phyloP scores from a whole-genome alignment of 2,329 filamentous ascomycete species.

The Cladosporium sp. region DNA sequence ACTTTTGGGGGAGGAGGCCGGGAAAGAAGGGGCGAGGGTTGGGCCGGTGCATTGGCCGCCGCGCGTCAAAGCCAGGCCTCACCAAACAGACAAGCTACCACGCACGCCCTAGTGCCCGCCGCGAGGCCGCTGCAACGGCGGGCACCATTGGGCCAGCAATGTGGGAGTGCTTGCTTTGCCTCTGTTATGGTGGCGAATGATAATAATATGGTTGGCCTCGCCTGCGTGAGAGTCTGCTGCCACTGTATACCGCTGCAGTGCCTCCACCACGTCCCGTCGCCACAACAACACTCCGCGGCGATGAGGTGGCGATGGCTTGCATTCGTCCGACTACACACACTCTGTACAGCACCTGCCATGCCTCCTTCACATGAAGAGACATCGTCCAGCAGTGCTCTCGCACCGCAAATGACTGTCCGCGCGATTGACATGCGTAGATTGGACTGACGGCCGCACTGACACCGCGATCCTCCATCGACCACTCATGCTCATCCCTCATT shows the following conservation, averaged over 20 bases:
- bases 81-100: neutral
- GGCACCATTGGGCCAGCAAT: neutral
- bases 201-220: too few relatives aligned
- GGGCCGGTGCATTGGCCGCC: conserved; percentile 11
- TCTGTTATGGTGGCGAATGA: too few relatives aligned
- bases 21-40: conserved; percentile 17
- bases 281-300: neutral
- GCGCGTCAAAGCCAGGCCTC: neutral
- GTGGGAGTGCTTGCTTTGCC: neutral
- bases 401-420: neutral
- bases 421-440: conserved; percentile 5
- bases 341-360: neutral
- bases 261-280: neutral
- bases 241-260: neutral
- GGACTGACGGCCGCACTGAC: conserved; percentile 11
- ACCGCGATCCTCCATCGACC: conserved; percentile 3
- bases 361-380: neutral
- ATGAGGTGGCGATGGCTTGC: too few relatives aligned
- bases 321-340: neutral
- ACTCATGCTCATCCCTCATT: neutral
- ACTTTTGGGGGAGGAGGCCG: conserved; percentile 12
- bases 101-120: neutral
- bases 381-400: neutral
- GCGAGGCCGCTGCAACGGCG: conserved; percentile 1
- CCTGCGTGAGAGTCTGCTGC: neutral